A percentile compares a stretch with the other conserved stretches of the same genome.
phyloP scores from a whole-genome alignment of 371 early-diverging fungal species.

The Mucor velutinosus region DNA sequence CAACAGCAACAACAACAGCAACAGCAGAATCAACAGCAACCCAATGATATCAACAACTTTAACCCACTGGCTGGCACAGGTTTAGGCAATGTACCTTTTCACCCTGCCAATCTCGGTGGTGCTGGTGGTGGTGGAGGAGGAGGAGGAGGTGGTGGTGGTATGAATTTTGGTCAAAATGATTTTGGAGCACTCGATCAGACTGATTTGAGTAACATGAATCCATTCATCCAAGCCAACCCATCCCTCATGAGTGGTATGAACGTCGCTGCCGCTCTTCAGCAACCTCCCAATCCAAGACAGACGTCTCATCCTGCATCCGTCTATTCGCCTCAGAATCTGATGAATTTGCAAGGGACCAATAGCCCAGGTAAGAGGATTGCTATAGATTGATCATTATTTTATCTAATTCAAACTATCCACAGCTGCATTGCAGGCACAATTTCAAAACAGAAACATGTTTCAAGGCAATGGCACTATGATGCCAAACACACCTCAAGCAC shows the following conservation, averaged over 20 bases:
- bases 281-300: conserved; percentile 20
- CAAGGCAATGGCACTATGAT: conserved; percentile 27
- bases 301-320: conserved; percentile 21
- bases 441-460: conserved; percentile 38
- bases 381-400: not conserved
- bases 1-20: conserved; percentile 39
- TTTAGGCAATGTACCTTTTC: conserved; percentile 23
- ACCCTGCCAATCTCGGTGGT: conserved; percentile 28
- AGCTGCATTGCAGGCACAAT: conserved; percentile 26
- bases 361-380: conserved; percentile 8
- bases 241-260: conserved; percentile 18
- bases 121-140: too few relatives aligned
- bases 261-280: conserved; percentile 7
- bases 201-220: conserved; percentile 29
- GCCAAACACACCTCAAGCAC: conserved; percentile 39
- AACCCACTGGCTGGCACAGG: conserved; percentile 18
- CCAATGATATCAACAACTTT: conserved; percentile 26
- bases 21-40: conserved; percentile 30
- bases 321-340: conserved; percentile 33
- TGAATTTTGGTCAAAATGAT: conserved; percentile 31
- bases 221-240: conserved; percentile 24
- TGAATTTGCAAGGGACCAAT: conserved; percentile 17
- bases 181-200: conserved; percentile 32
- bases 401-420: not conserved
- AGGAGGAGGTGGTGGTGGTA: not conserved